These are phyloP conservation scores for Cyclocybe aegerita DNA, from an alignment of 768 basidiomycete species.

Conservation along the genomic window DNA sequence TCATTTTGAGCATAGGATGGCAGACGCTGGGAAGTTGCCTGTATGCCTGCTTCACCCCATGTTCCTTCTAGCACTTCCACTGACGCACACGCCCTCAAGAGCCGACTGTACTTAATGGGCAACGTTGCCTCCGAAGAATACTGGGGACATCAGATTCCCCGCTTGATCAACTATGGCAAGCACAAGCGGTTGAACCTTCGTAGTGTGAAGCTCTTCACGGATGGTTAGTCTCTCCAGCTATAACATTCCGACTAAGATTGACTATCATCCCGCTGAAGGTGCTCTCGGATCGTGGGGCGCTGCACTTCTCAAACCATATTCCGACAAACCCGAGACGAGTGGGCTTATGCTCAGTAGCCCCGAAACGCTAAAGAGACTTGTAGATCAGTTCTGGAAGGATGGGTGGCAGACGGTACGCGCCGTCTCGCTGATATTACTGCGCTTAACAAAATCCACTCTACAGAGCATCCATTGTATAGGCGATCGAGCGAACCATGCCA, in stretches of 20 bases:
- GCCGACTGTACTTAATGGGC: conserved; percentile 65
- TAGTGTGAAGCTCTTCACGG: conserved; percentile 73
- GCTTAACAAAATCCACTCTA: background rate
- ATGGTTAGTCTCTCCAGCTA: conserved; percentile 46
- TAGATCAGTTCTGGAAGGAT: conserved; percentile 65
- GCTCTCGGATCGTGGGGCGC: conserved; percentile 94
- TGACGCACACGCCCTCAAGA: conserved; percentile 30
- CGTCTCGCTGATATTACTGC: background rate
- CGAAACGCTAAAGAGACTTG: conserved; percentile 49
- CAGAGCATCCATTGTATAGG: conserved; percentile 91
- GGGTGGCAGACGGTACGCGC: conserved; percentile 80
- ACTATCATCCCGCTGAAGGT: conserved; percentile 37
- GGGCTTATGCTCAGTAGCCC: conserved; percentile 70
- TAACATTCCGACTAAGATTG: background rate
- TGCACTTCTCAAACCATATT: conserved; percentile 82
- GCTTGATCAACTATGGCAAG: conserved; percentile 57
- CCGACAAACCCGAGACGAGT: conserved; percentile 67
- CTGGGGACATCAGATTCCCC: conserved; percentile 65
- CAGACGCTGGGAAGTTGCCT: conserved; percentile 66
- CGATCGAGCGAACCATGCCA: conserved; percentile 81
- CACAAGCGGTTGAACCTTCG: conserved; percentile 55
- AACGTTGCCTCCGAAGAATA: conserved; percentile 50
- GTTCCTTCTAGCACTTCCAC: background rate
- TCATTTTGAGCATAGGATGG: conserved; percentile 48
- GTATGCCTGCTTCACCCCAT: conserved; percentile 34